Conservation (phyloP, 140 eudicot species). For the Oenanthe javanica region DNA sequence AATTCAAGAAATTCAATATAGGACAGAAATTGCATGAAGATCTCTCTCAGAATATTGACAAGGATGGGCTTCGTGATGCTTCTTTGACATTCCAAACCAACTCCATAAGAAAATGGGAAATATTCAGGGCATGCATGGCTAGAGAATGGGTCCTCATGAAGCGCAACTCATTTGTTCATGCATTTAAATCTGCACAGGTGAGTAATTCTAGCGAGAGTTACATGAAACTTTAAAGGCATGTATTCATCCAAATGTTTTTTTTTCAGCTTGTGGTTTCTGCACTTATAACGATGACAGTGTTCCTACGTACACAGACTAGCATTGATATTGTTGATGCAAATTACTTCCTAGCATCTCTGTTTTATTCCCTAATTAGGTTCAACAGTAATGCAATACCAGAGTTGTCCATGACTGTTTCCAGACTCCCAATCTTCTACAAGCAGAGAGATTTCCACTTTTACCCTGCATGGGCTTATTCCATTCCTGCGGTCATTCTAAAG, state of each 20-base stretch:
- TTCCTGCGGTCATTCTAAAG: constrained; percentile 54
- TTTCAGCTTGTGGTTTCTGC: constrained; percentile 48
- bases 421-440: constrained; percentile 63
- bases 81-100: constrained; percentile 30
- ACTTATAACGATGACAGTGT: constrained; percentile 39
- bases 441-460: constrained; percentile 55
- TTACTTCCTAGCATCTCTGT: constrained; percentile 42
- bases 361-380: constrained; percentile 42
- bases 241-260: not conserved
- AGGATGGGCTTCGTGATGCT: constrained; percentile 34
- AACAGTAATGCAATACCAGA: constrained; percentile 65
- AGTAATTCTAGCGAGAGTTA: not conserved
- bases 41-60: constrained; percentile 47
- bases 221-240: not conserved
- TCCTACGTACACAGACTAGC: constrained; percentile 45
- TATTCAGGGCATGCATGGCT: constrained; percentile 60
- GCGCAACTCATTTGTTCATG: constrained; percentile 48
- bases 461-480: constrained; percentile 72
- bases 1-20: constrained; percentile 37
- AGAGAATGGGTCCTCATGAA: constrained; percentile 72
- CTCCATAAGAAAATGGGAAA: constrained; percentile 42
- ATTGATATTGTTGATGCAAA: constrained; percentile 34
- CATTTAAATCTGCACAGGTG: constrained; percentile 39
- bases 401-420: constrained; percentile 45
- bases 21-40: constrained; percentile 48